Evolutionary conservation across 129 eudicot species (phyloP), one percentile per base, ranked within the genome.

Genomic region (Chrysanthemum seticuspe): DNA sequence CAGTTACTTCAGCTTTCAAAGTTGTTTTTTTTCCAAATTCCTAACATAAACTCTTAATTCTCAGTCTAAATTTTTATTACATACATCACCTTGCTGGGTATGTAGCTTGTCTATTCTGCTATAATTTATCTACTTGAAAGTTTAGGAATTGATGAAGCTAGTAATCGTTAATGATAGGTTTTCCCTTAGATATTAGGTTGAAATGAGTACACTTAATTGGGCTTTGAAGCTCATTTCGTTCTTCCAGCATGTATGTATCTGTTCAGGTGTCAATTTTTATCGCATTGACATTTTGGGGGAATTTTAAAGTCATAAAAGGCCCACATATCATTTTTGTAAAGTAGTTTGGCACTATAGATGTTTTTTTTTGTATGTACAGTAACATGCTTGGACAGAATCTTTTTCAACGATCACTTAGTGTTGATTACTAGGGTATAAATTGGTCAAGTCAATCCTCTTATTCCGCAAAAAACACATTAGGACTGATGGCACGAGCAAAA

Each of bases 1-100:
- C 79, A 66, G 87, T 81, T 60, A 51, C 31, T 69, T 13, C 9
- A 64, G 29, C 65, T 47, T 62, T 58, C 69, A 15, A 27, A 25
- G 62, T 55, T 69, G 34, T 0, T 0, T 36, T 18, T 18, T 11
- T 53, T 54, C 16, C 47, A 18, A 51, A 73, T 53, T 54, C 3
- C 27, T 36, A 51, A 73, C 64, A 10, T 13, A 29, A 75, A 40
- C 72, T 40, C 8, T 13, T 16, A 65, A 40, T 18, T 34, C 44
- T 27, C 6, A 15, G 53, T 66, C 9, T n/a, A 66, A 66, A 45
- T n/a, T 21, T 58, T 27, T 10, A 13, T 5, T 59, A 10, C 36
- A 44, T 9, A 23, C 13, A 3, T 71, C 1, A 2, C 13, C 25
- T 69, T 8, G 40, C 47, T 68, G 31, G 51, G 53, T 40, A 14